Percentiles rank a stretch among this genome's conserved stretches.
Evolutionary conservation across 257 asterid genomes (phyloP).

Genomic region (Scutellaria minor): DNA sequence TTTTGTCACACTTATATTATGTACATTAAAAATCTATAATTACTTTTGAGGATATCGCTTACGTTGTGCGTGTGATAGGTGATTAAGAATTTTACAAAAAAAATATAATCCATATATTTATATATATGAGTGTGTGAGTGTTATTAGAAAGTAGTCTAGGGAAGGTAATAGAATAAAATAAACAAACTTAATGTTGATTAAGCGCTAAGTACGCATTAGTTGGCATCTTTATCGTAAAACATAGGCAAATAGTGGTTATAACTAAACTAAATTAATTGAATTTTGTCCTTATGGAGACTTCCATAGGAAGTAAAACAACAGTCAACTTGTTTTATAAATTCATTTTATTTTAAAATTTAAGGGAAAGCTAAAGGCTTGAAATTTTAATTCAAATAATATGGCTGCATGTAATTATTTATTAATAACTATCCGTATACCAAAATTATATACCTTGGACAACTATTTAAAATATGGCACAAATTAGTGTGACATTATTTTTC

Average conservation of each 20-base stretch:
- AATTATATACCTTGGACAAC: slow-evolving; percentile 2
- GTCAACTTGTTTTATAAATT: slow-evolving; percentile 36
- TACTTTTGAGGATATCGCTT: too few relatives aligned
- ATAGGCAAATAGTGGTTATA: not conserved
- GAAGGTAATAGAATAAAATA: too few relatives aligned
- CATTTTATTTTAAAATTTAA: not conserved
- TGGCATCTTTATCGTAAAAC: slow-evolving; percentile 29
- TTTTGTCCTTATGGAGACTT: slow-evolving; percentile 28
- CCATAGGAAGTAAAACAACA: slow-evolving; percentile 26
- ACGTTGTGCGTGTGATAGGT: too few relatives aligned
- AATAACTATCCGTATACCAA: not conserved
- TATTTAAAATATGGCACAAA: not conserved
- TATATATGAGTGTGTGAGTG: too few relatives aligned
- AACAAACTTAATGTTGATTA: slow-evolving; percentile 15
- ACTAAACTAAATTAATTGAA: not conserved
- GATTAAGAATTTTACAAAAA: too few relatives aligned
- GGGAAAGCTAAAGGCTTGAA: not conserved
- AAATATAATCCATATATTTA: too few relatives aligned
- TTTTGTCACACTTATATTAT: not conserved
- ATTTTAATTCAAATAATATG: not conserved
- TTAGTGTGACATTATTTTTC: not conserved
- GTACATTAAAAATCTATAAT: too few relatives aligned
- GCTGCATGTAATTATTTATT: not conserved
- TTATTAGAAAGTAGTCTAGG: not conserved
- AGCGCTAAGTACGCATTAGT: slow-evolving; percentile 7